Base-by-base conservation (phyloP, 208 protist genomes). In the Trichomonas tenax region DNA sequence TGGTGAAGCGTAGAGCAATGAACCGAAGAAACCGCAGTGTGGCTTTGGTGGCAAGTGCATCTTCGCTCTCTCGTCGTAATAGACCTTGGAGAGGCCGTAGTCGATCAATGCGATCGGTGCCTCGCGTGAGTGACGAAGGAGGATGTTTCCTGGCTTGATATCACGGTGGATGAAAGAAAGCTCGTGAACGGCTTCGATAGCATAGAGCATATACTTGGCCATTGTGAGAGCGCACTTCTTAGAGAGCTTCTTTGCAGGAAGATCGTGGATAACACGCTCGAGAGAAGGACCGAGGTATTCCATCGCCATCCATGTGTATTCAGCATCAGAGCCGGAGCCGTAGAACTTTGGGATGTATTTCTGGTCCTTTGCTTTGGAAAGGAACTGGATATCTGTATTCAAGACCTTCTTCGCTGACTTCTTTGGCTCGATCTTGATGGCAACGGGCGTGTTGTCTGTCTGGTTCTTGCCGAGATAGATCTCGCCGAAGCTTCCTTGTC, bases 81-180 rank as follows among this genome's bases (percentile, higher is more conserved):
- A 86, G 17, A 86, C 10, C 17, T 63, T 36, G 0, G 96, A 96
- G 10, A 96, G 44, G 9, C 96, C 96, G 36, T 84, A 96, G 81
- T 96, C 96, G 72, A 49, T 96, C 10, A 96, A 82, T 31, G 88
- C 95, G 10, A 96, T 96, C 2, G 88, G 88, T 9, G 95, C 31
- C 10, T 88, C 96, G 26, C 31, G 14, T 36, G 96, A 93, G 38
- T 49, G 49, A 14, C 81, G 45, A 36, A 96, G 31, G 4, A 99
- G 97, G 96, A 99, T 99, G 97, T 99, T 99, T 97, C 99, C 99
- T 31, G 99, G 99, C 86, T 98, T 98, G 81, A 98, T 98, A 97
- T 99, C 98, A 49, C 99, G 98, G 97, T 99, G 99, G 90, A 99
- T 98, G 97, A 99, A 99, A 95, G 98, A 98, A 72, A 98, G 98